Conservation (phyloP, 495 filamentous ascomycete species). For the Aspergillus homomorphus region DNA sequence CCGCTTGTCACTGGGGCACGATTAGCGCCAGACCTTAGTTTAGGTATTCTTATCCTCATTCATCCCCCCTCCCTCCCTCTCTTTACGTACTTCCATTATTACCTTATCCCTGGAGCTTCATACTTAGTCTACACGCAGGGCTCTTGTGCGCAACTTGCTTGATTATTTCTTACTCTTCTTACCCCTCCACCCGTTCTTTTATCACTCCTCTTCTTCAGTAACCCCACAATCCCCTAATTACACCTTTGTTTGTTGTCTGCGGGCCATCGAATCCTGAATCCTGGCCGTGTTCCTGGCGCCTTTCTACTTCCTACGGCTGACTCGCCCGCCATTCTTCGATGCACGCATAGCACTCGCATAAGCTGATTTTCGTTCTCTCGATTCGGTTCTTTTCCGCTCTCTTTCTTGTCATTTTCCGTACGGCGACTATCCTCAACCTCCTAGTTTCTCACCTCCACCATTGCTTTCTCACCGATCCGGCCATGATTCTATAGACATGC, state of each 20-base stretch:
- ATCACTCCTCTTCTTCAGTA: too few species aligned
- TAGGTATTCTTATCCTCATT: background rate
- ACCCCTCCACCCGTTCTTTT: too few species aligned
- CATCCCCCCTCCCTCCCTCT: background rate
- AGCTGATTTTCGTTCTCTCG: background rate
- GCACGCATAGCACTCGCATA: background rate
- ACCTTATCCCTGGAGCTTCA: background rate
- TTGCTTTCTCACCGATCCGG: background rate
- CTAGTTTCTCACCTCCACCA: background rate
- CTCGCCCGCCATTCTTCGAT: background rate
- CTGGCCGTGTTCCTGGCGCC: background rate
- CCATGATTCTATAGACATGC: constrained; percentile 14
- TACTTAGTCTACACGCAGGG: background rate
- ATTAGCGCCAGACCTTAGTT: background rate
- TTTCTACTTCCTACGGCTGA: background rate
- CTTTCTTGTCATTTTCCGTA: background rate
- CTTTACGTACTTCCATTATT: background rate
- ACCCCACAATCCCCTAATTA: background rate
- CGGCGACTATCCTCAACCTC: background rate
- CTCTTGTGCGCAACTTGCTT: background rate
- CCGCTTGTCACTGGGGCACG: background rate
- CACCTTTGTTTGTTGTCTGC: background rate
- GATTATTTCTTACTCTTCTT: background rate
- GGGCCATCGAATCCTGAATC: too few species aligned
- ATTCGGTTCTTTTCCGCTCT: background rate